Evolutionary conservation across 75 land plant species (phyloP).

Genomic region (Pinus taeda): DNA sequence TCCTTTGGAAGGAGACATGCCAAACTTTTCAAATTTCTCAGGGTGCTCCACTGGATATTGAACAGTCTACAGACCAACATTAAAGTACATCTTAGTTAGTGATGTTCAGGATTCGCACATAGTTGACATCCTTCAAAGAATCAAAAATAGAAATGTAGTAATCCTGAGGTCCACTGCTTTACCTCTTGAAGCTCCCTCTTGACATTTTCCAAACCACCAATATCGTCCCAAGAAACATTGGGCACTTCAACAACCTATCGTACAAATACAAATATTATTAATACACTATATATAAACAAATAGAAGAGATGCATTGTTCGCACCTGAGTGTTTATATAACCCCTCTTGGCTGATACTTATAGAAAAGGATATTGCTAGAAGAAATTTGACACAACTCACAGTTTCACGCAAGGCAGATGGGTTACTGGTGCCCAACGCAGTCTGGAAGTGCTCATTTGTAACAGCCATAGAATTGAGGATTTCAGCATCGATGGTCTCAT

Average conservation of each 20-base stretch:
- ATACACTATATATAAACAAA: not conserved
- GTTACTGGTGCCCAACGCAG: conserved; percentile 70
- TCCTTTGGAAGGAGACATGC: conserved; percentile 50
- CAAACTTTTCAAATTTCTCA: conserved; percentile 52
- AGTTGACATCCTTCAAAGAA: not conserved
- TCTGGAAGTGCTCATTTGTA: conserved; percentile 76
- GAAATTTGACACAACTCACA: conserved; percentile 25
- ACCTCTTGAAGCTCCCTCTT: conserved; percentile 92
- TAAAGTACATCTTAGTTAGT: not conserved
- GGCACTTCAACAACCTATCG: conserved; percentile 82
- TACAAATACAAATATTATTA: not conserved
- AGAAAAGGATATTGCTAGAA: not conserved
- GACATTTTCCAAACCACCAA: conserved; percentile 88
- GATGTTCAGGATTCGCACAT: not conserved
- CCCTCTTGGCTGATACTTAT: too few relatives aligned
- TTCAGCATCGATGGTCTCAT: conserved; percentile 36
- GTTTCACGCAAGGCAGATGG: conserved; percentile 92
- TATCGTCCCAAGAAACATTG: conserved; percentile 79
- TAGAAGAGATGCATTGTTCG: not conserved
- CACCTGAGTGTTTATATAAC: not conserved
- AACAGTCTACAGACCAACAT: conserved; percentile 29
- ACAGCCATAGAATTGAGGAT: conserved; percentile 83
- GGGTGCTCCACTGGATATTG: conserved; percentile 53
- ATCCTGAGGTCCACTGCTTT: not conserved
- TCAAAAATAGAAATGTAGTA: not conserved